Evolutionary conservation across 345 rosid genomes (phyloP), one percentile per base, ranked within the genome.

Genomic region (Linum lewisii): DNA sequence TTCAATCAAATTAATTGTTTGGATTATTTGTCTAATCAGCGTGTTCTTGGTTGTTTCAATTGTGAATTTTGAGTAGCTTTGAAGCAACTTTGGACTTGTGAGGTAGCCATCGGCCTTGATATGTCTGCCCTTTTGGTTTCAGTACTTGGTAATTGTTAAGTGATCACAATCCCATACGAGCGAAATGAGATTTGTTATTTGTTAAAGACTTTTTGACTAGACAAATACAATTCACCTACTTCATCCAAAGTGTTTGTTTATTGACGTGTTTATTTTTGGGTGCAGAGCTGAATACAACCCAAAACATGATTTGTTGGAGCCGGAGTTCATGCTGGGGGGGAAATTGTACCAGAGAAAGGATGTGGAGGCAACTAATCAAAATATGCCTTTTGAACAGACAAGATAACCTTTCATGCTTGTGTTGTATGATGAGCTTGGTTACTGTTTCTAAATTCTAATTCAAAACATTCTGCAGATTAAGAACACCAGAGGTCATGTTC

Each of bases 281-380:
- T 74, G 78, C 82, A 93, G 99, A 74, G 99, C 99, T 24, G 95
- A 93, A 73, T 93, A 93, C 70, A 74, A 69, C 50, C 86, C 99
- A 18, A 79, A 83, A 55, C 77, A 81, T 83, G 99, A 89, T 80
- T 71, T 93, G 56, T 78, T 89, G 72, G 99, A 87, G 58, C 77
- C 82, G 51, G 86, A 89, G 64, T 93, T 93, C 69, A 63, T 73
- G 76, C 79, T 88, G 75, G 89, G 75, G 75, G 91, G 91, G 59
- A 93, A 88, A 78, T 76, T 87, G 87, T 89, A 82, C 68, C 89
- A 78, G 60, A 82, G 99, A 67, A 93, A 86, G 65, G 99, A 93
- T 69, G 56, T 85, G 66, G 88, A 93, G 97, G 99, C 86, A 75
- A 71, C n/a, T 2, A 49, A 57, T 54, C 24, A 20, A 24, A 6